Percentiles rank a stretch among this genome's conserved stretches.
Evolutionary conservation across 257 asterid species (phyloP).

Genomic region (Ocimum tenuiflorum): DNA sequence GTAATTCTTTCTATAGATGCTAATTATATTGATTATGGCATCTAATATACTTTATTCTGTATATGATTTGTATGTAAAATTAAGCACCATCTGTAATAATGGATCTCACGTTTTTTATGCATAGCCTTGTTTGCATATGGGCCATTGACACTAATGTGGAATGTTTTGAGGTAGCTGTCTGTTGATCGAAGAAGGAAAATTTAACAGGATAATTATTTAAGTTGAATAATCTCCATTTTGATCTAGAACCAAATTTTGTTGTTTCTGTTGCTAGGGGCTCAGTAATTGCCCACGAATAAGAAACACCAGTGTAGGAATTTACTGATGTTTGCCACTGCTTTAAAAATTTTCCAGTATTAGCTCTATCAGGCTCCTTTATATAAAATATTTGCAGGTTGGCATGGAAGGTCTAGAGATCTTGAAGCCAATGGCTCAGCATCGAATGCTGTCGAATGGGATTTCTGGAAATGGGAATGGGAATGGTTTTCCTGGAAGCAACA

Average conservation of each 20-base stretch:
- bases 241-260: background rate
- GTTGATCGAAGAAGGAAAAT: background rate
- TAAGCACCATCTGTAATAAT: background rate
- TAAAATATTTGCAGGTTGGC: slow-evolving; percentile 60
- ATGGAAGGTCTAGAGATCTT: slow-evolving; percentile 77
- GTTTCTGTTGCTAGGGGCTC: no score
- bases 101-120: background rate
- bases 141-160: background rate
- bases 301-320: no score
- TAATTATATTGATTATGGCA: background rate
- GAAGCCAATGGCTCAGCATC: slow-evolving; percentile 55
- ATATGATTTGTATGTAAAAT: background rate
- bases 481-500: slow-evolving; percentile 37
- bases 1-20: background rate
- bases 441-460: slow-evolving; percentile 30
- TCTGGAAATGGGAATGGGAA: slow-evolving; percentile 44
- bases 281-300: no score
- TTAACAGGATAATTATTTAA: background rate
- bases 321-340: background rate
- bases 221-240: background rate
- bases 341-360: background rate
- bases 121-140: background rate
- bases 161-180: background rate
- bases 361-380: slow-evolving; percentile 5
- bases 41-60: background rate